phyloP scores from a whole-genome alignment of 75 land plant genomes.

The Pinus taeda region DNA sequence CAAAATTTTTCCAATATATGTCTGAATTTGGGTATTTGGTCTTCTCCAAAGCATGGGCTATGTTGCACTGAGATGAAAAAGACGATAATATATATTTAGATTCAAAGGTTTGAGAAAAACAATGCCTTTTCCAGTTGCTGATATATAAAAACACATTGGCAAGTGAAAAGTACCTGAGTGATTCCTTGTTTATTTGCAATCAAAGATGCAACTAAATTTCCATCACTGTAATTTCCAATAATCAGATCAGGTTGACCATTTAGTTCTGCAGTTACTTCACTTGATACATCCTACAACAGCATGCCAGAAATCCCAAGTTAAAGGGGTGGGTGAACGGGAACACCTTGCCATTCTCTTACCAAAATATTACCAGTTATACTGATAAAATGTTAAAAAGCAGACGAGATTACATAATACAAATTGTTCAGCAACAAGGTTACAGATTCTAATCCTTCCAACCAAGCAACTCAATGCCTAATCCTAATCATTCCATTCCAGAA shows the following conservation, averaged over 20 bases:
- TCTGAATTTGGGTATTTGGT: slow-evolving; percentile 83
- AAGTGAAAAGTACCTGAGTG: slow-evolving; percentile 47
- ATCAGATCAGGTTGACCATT: slow-evolving; percentile 63
- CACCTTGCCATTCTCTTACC: too few relatives aligned
- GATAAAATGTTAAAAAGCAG: too few relatives aligned
- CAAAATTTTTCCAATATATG: slow-evolving; percentile 69
- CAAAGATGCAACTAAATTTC: slow-evolving; percentile 76
- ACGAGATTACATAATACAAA: too few relatives aligned
- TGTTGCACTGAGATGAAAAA: slow-evolving; percentile 43
- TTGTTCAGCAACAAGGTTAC: too few relatives aligned
- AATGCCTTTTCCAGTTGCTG: slow-evolving; percentile 4
- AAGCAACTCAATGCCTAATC: too few relatives aligned
- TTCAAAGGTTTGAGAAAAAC: background rate
- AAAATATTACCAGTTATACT: too few relatives aligned
- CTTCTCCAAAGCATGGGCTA: slow-evolving; percentile 84
- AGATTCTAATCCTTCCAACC: too few relatives aligned
- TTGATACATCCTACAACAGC: slow-evolving; percentile 43
- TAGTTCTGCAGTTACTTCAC: slow-evolving; percentile 59
- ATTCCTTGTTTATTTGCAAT: slow-evolving; percentile 49
- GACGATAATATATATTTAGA: background rate
- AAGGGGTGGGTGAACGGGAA: too few relatives aligned
- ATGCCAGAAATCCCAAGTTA: too few relatives aligned
- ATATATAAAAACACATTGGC: background rate
- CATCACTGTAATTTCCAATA: slow-evolving; percentile 82
- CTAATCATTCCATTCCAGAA: too few relatives aligned